Base-by-base conservation (phyloP, 2,329 filamentous ascomycete genomes). In the Rhynchosporium secalis region DNA sequence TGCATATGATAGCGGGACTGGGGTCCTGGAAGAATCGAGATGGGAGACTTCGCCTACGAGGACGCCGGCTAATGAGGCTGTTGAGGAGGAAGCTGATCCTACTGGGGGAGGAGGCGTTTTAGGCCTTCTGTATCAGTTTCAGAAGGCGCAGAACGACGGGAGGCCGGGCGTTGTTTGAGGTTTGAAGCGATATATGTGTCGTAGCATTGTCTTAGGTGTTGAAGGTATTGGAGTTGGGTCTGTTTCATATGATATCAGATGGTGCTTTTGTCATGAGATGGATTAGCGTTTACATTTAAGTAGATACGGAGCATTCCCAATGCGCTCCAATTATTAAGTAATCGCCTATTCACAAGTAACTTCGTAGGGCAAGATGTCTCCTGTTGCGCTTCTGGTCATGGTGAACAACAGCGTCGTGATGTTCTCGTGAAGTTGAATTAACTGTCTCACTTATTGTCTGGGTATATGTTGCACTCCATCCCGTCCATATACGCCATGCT, bases 71-170 rank as follows among this genome's bases (percentile, higher is more conserved):
- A 63, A 78, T 9, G 73, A 72, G 3, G 75, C 78, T 28, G 77
- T 73, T 9, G 78, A 75, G 3, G 81, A 81, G 4, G 79, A 79
- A 15, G 76, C 75, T 8, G 79, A 81, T 7, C 78, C 81, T 20
- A 71, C 72, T 38, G 76, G 71, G 40, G 80, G 80, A 4, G 80
- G 80, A 3, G 86, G 86, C 2, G 86, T 89, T 4, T 74, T 90
- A 62, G 86, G 86, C 8, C 73, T 90, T 67, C 78, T 90, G 61
- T 84, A 87, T 72, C 85, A 90, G 70, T 89, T 89, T 69, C 84
- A 86, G 65, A 86, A 84, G 74, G 85, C 83, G 43, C 83, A 85
- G 66, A 79, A 79, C 31, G 79, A 81, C 63, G 80, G 78, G n/a
- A 72, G 74, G 31, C 57, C 57, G 13, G 47, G 57, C 57, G 57